Conservation (phyloP, 352 stramenopile species). For the Pythium brassicae region DNA sequence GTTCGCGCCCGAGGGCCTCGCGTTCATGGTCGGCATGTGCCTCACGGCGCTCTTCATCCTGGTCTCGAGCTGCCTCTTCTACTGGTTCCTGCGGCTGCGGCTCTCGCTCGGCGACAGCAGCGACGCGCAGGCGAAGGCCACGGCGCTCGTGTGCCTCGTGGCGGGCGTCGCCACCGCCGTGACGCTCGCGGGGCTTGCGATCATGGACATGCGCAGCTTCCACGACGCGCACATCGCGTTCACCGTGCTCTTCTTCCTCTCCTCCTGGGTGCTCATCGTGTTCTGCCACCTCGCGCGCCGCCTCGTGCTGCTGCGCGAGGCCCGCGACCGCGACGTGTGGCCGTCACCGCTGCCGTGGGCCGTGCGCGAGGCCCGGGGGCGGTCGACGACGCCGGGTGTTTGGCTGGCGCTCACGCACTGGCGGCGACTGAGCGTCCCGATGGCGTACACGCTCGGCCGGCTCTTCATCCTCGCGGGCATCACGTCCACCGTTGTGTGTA, state of each 20-base stretch:
- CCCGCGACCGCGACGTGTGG: conserved; percentile 16
- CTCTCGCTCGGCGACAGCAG: conserved; percentile 14
- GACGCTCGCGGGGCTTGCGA: conserved; percentile 61
- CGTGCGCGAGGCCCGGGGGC: no score
- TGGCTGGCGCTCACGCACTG: conserved; percentile 42
- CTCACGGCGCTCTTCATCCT: conserved; percentile 75
- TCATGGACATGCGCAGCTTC: conserved; percentile 73
- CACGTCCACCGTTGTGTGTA: conserved; percentile 66
- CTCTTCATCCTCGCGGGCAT: conserved; percentile 46
- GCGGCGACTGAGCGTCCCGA: conserved; percentile 43
- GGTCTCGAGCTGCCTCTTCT: conserved; percentile 46
- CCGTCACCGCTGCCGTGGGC: not conserved
- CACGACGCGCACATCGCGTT: conserved; percentile 69
- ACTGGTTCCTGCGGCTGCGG: conserved; percentile 63
- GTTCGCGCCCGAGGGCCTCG: conserved; percentile 61
- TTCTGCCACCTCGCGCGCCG: conserved; percentile 45
- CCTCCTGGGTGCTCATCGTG: conserved; percentile 64
- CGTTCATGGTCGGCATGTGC: conserved; percentile 78
- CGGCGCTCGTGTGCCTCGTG: conserved; percentile 20
- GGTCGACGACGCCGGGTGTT: conserved; percentile 8
- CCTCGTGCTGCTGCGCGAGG: conserved; percentile 27
- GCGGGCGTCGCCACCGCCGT: conserved; percentile 26
- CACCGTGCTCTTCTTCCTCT: conserved; percentile 76
- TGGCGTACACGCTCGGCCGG: conserved; percentile 43
- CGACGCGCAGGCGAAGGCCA: conserved; percentile 3